Evolutionary conservation across 805 yeast genomes (phyloP), one percentile per base, ranked within the genome.

Genomic region (Candida silvicultrix): DNA sequence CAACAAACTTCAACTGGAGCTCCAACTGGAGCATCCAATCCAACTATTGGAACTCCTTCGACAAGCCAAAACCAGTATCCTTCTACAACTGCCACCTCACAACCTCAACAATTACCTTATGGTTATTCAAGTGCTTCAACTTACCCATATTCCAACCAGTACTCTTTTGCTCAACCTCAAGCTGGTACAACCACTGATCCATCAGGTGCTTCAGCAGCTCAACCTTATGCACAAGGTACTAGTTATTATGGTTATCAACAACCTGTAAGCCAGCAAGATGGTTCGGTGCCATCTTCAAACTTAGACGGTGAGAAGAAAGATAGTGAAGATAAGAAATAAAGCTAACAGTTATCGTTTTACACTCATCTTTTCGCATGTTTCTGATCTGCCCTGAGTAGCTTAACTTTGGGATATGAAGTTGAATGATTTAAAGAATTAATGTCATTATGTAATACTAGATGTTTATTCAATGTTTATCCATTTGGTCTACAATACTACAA

Each of bases 191-290:
- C 21, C 16, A 35, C 14, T 25, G 35, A 32, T 15, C 19, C 19
- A 32, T 14, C 21, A 7, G 38, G 36, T n/a, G 36, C 18, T 10
- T 15, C 36, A 32, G 18, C 19, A 12, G 36, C 25, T 21, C 39
- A 15, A 20, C 15, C n/a, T 19, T 37, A 37, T 21, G 18, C 39
- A 12, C 39, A 37, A 37, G 35, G 40, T 21, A 31, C 36, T 18
- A 35, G 37, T n/a, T 50, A 45, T 16, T 47, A 44, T 16, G 48
- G 49, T 2, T 50, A 48, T 38, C 47, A 44, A 31, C 45, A 46
- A 20, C 28, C 40, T 16, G 3, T 45, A 1, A 12, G 16, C 32
- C 43, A 44, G 12, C 2, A 40, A 15, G 45, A 46, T 22, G 41
- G 39, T 14, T 21, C 28, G 5, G 38, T 32, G 3, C 18, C 35